Percentiles rank a stretch among this genome's conserved stretches.
These are phyloP conservation scores for Pseudozyma sp. DNA, from an alignment of 1,284 basidiomycete genomes.

Conservation along the genomic window DNA sequence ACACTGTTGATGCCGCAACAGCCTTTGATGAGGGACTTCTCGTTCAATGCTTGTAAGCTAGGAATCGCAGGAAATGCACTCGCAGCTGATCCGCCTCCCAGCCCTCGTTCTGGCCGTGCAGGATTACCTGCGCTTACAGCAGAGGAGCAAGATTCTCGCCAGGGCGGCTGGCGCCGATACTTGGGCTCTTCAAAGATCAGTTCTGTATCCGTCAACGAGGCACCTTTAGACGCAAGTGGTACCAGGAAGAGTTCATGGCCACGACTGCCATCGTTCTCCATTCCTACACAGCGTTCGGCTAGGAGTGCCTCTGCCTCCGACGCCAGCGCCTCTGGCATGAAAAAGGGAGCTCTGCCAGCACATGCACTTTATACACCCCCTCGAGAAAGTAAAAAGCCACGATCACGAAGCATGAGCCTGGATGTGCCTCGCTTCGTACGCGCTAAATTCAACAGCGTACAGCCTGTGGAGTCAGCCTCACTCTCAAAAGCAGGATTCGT, in stretches of 20 bases:
- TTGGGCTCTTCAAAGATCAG: no score
- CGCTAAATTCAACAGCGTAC: conserved; percentile 20
- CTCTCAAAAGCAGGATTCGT: neutral
- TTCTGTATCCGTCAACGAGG: no score
- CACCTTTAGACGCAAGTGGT: no score
- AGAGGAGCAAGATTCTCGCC: conserved; percentile 3
- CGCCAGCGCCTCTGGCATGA: no score
- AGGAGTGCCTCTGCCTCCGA: no score
- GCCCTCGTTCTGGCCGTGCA: conserved; percentile 8
- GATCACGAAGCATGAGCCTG: conserved; percentile 24
- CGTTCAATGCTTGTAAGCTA: conserved; percentile 14
- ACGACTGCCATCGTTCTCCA: no score
- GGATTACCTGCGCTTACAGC: neutral
- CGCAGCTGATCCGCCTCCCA: conserved; percentile 9
- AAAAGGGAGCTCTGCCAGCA: no score
- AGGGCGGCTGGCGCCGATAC: no score
- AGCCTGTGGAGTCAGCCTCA: neutral
- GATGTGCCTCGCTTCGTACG: conserved; percentile 17
- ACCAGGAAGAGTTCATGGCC: no score
- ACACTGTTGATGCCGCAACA: neutral
- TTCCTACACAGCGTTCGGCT: no score
- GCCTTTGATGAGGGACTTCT: conserved; percentile 4
- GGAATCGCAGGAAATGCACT: conserved; percentile 15
- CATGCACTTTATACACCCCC: neutral
- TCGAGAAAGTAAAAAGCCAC: neutral